A percentile compares a stretch with the other conserved stretches of the same genome.
Evolutionary conservation across 306 rosid genomes (phyloP).

Genomic region (Prunus kanzakura): DNA sequence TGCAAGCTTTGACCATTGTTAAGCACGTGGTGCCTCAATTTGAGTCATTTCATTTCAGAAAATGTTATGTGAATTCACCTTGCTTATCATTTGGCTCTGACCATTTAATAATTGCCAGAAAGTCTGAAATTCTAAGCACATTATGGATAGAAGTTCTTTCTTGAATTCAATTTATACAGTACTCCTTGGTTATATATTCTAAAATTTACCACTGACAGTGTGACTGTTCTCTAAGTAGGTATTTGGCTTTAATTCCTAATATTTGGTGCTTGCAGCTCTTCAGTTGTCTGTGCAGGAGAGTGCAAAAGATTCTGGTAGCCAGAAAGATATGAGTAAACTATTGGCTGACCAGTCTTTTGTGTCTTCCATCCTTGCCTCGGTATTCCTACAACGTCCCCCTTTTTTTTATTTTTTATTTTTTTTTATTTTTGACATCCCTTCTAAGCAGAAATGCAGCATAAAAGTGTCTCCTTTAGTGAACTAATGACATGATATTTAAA

Average conservation of each 20-base stretch:
- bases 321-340: conserved; percentile 76
- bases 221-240: neutral
- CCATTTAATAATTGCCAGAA: neutral
- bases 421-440: neutral
- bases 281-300: conserved; percentile 77
- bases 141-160: neutral
- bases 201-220: neutral
- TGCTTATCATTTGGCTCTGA: neutral
- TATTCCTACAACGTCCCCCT: conserved; percentile 33
- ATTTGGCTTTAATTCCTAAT: neutral
- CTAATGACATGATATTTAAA: conserved; percentile 15
- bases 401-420: neutral
- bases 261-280: conserved; percentile 62
- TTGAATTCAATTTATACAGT: neutral
- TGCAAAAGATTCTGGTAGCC: conserved; percentile 57
- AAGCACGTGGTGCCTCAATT: neutral
- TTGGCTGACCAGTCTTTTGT: conserved; percentile 95
- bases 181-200: neutral
- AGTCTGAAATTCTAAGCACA: neutral
- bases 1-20: neutral
- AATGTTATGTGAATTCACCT: neutral
- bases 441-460: conserved; percentile 4
- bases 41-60: neutral
- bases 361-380: conserved; percentile 90
- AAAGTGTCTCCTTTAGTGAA: conserved; percentile 13